A percentile compares a stretch with the other conserved stretches of the same genome.
phyloP scores from a whole-genome alignment of 2,329 filamentous ascomycete species.

The Aspergillus tamarii region DNA sequence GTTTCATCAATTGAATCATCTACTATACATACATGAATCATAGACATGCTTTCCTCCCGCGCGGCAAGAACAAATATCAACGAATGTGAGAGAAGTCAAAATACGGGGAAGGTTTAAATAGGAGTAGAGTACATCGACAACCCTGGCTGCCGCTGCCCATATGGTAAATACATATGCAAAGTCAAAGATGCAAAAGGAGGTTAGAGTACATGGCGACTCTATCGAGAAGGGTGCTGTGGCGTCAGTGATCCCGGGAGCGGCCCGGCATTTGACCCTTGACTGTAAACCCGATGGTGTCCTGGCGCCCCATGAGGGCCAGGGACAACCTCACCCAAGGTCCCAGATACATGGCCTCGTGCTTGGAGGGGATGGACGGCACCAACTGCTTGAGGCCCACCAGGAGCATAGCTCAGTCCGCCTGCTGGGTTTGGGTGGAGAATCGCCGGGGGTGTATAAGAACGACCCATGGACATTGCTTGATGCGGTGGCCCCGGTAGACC shows the following conservation, averaged over 20 bases:
- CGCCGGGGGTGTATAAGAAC: constrained; percentile 46
- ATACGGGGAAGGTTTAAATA: not conserved
- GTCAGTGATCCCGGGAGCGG: constrained; percentile 31
- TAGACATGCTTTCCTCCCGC: constrained; percentile 9
- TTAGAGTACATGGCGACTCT: constrained; percentile 5
- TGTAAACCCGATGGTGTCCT: constrained; percentile 42
- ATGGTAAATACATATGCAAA: constrained; percentile 10
- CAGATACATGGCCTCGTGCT: constrained; percentile 29
- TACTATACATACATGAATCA: constrained; percentile 24
- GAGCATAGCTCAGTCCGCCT: constrained; percentile 35
- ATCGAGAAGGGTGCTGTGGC: constrained; percentile 33
- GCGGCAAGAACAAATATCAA: not conserved
- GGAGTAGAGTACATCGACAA: constrained; percentile 18
- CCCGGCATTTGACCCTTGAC: constrained; percentile 38
- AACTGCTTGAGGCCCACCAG: constrained; percentile 23
- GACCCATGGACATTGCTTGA: constrained; percentile 32
- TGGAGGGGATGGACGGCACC: constrained; percentile 32
- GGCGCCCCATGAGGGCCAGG: constrained; percentile 23
- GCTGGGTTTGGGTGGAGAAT: constrained; percentile 33
- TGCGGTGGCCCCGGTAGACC: constrained; percentile 28
- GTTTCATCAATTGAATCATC: constrained; percentile 20
- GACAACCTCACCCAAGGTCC: constrained; percentile 26
- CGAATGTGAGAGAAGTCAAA: not conserved
- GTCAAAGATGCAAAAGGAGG: constrained; percentile 9
- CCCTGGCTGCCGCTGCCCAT: not conserved